A percentile compares a stretch with the other conserved stretches of the same genome.
phyloP scores from a whole-genome alignment of 2,329 filamentous ascomycete species.

The Fusarium acutatum region DNA sequence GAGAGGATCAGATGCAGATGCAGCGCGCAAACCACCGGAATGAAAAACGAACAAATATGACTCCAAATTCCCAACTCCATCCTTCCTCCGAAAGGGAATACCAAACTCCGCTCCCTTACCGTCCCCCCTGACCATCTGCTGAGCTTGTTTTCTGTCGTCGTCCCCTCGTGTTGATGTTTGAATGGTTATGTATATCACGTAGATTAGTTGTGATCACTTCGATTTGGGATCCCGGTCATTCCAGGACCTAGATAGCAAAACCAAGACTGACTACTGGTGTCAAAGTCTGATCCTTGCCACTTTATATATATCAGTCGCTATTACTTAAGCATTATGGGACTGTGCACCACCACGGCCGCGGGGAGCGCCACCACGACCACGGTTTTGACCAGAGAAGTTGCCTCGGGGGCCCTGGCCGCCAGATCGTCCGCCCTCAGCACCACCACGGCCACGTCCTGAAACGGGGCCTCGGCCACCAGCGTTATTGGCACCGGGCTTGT shows the following conservation, averaged over 20 bases:
- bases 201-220: not conserved
- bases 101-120: slow-evolving; percentile 39
- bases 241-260: not conserved
- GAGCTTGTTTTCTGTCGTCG: not conserved
- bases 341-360: slow-evolving; percentile 70
- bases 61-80: slow-evolving; percentile 45
- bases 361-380: slow-evolving; percentile 72
- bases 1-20: slow-evolving; percentile 45
- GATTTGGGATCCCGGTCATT: not conserved
- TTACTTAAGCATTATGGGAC: slow-evolving; percentile 59
- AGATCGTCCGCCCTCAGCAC: slow-evolving; percentile 66
- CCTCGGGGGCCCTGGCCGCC: slow-evolving; percentile 72
- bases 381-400: slow-evolving; percentile 72
- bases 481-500: slow-evolving; percentile 75
- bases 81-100: slow-evolving; percentile 42
- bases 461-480: slow-evolving; percentile 70
- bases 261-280: not conserved
- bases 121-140: slow-evolving; percentile 9
- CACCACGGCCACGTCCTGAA: slow-evolving; percentile 72
- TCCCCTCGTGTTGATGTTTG: not conserved
- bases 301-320: slow-evolving; percentile 3
- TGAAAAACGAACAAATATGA: slow-evolving; percentile 46
- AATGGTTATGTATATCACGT: slow-evolving; percentile 2
- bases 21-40: slow-evolving; percentile 44
- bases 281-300: slow-evolving; percentile 2